Base-by-base conservation (phyloP, 2,329 filamentous ascomycete species). In the Didymella keratinophila region DNA sequence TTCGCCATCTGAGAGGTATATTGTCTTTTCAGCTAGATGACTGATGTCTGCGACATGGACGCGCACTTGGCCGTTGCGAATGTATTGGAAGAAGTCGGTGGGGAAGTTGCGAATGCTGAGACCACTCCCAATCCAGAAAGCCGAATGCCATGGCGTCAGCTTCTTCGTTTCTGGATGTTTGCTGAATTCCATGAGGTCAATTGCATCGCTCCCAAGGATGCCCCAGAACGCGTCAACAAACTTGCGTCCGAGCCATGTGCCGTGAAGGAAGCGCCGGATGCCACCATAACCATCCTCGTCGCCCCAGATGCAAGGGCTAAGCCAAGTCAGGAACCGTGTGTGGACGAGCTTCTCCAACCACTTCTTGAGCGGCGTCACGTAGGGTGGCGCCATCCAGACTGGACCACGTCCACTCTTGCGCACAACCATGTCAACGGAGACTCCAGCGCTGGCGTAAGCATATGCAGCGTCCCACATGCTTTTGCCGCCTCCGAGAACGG, bases 251-350 rank as follows among this genome's bases (percentile, higher is more conserved):
- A 88, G 52, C 32, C 78, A 74, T 0, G 85, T 89, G 21, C 80
- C 78, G 62, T 90, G 87, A 45, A 87, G 78, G 58, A 89, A 85
- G 10, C 74, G 69, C 3, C 86, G 81, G 2, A 85, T 78, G 11
- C 76, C 77, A 12, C 81, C 67, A 83, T 89, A 1, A 87, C 88
- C 67, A 87, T 87, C 2, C 82, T 83, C 1, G 81, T 79, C 4
- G 87, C 57, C 88, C 87, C 89, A 93, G 14, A 89, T 83, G 70
- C 89, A 93, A 0, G 91, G 90, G 50, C 85, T 88, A 74, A 93
- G 87, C 87, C 88, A 92, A 2, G 86, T 89, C 52, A 93, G 76
- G 62, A 90, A 82, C 0, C 90, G 86, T 0, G 85, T 89, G 30
- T 84, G 83, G 4, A 89, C 82, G 4, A 92, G 81, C 66, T 88